These are phyloP conservation scores for Grosmannia serpens DNA, from an alignment of 2,329 filamentous ascomycete genomes.

Conservation along the genomic window DNA sequence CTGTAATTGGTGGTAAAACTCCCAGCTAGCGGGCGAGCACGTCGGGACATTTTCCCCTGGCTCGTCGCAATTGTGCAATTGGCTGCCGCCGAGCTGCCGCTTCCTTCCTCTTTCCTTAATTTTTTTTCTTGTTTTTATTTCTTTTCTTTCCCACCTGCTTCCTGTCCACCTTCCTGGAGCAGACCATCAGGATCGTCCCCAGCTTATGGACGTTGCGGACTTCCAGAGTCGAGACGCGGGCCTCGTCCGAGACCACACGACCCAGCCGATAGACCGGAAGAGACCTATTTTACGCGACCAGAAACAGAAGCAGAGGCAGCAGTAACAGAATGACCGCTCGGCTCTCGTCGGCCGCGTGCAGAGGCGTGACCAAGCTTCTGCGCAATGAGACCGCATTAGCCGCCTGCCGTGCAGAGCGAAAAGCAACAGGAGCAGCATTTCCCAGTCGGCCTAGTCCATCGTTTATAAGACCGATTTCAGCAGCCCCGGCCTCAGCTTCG, in stretches of 20 bases:
- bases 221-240: background rate
- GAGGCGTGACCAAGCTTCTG: background rate
- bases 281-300: background rate
- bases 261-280: background rate
- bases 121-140: background rate
- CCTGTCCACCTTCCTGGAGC: background rate
- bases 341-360: background rate
- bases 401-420: background rate
- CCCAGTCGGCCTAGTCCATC: background rate
- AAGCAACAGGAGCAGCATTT: background rate
- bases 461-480: background rate
- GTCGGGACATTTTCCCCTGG: constrained; percentile 1
- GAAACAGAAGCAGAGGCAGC: no score
- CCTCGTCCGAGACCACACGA: background rate
- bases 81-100: background rate
- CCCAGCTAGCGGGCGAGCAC: background rate
- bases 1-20: constrained; percentile 3
- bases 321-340: background rate
- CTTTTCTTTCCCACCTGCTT: background rate
- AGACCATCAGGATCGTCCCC: background rate
- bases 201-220: background rate
- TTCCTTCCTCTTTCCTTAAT: background rate
- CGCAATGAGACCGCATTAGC: background rate
- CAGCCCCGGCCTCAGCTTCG: background rate
- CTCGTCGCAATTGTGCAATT: background rate